A percentile compares a stretch with the other conserved stretches of the same genome.
Conservation (phyloP, 768 basidiomycete genomes). For the Podaxis sp. region DNA sequence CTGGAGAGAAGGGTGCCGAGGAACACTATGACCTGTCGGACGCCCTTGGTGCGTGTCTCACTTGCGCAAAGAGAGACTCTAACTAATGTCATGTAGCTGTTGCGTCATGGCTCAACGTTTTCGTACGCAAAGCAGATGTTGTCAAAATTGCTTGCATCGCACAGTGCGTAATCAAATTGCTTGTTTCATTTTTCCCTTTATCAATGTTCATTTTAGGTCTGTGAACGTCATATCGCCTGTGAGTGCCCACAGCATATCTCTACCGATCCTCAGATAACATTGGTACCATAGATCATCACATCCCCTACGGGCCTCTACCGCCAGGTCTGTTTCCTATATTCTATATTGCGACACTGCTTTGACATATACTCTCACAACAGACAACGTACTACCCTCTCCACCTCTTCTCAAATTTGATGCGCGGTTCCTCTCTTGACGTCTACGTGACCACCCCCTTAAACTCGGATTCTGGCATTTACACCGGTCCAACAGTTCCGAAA, state of each 20-base stretch:
- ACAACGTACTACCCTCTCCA: conserved; percentile 53
- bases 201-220: conserved; percentile 23
- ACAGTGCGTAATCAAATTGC: conserved; percentile 36
- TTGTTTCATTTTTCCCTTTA: background rate
- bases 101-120: conserved; percentile 60
- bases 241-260: conserved; percentile 12
- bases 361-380: conserved; percentile 19
- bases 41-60: conserved; percentile 35
- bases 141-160: conserved; percentile 64
- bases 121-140: conserved; percentile 57
- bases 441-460: conserved; percentile 32
- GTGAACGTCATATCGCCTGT: conserved; percentile 52
- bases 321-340: conserved; percentile 21
- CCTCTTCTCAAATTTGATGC: conserved; percentile 59
- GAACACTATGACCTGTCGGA: conserved; percentile 56
- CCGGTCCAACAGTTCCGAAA: conserved; percentile 49
- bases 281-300: conserved; percentile 37
- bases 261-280: background rate
- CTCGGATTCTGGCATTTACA: conserved; percentile 25
- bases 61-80: background rate
- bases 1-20: conserved; percentile 50
- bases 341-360: no score
- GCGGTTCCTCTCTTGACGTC: conserved; percentile 41
- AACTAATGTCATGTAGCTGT: conserved; percentile 37
- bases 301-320: conserved; percentile 41